These are phyloP conservation scores for Starmerella geochares DNA, from an alignment of 805 yeast species.

Conservation along the genomic window DNA sequence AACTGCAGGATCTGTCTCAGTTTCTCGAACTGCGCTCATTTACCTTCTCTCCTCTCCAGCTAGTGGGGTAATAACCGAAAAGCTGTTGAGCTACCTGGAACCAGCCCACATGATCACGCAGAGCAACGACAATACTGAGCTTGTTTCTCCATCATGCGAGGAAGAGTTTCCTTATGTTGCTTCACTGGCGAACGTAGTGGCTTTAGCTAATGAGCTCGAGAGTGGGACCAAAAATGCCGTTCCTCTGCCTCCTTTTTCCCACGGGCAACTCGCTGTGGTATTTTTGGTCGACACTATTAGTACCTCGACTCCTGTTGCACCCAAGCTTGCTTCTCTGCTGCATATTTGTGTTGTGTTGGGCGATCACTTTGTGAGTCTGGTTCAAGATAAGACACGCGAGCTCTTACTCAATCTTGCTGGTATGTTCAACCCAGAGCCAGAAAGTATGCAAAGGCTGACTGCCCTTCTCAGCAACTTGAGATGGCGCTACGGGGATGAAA, in stretches of 20 bases:
- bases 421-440: constrained; percentile 34
- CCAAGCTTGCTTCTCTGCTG: constrained; percentile 58
- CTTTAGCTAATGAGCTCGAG: constrained; percentile 41
- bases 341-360: constrained; percentile 71
- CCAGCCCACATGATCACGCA: constrained; percentile 67
- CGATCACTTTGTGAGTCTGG: constrained; percentile 77
- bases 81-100: constrained; percentile 57
- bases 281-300: constrained; percentile 73
- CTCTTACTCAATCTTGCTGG: constrained; percentile 47
- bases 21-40: constrained; percentile 70
- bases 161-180: constrained; percentile 64
- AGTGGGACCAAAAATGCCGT: constrained; percentile 4
- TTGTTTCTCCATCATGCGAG: constrained; percentile 20
- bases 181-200: constrained; percentile 48
- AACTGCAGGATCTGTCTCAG: constrained; percentile 64
- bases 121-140: constrained; percentile 8
- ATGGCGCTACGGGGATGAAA: constrained; percentile 75
- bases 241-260: constrained; percentile 54
- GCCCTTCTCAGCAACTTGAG: constrained; percentile 45
- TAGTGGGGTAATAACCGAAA: constrained; percentile 46
- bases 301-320: constrained; percentile 48
- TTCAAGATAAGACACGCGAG: constrained; percentile 75
- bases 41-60: constrained; percentile 47
- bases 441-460: constrained; percentile 47
- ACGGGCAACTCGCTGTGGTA: constrained; percentile 77